Conservation (phyloP, 1,139 yeast species). For the Meyerozyma guilliermondii region DNA sequence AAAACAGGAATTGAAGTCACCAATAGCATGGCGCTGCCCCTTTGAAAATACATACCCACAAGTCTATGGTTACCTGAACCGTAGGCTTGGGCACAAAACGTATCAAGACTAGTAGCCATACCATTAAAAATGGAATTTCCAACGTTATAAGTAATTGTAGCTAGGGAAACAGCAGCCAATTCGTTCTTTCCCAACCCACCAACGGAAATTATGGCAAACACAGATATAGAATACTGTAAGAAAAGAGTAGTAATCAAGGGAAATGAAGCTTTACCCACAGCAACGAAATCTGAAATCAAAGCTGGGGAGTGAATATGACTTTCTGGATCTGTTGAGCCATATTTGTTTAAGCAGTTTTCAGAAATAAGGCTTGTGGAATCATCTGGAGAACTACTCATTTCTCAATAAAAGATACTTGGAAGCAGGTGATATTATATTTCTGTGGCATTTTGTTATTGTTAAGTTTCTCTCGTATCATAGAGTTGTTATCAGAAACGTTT, state of each 20-base stretch:
- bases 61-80: slow-evolving; percentile 28
- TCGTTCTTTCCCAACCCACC: slow-evolving; percentile 30
- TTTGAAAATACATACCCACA: slow-evolving; percentile 33
- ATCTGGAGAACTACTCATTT: background rate
- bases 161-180: slow-evolving; percentile 32
- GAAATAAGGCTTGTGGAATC: background rate
- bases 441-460: background rate
- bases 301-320: background rate
- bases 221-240: slow-evolving; percentile 28
- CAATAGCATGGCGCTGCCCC: slow-evolving; percentile 20
- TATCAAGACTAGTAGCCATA: slow-evolving; percentile 39
- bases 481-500: background rate
- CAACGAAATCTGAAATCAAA: background rate
- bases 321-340: background rate
- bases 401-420: background rate
- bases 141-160: slow-evolving; percentile 32
- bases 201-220: slow-evolving; percentile 30
- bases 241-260: slow-evolving; percentile 33
- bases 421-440: background rate
- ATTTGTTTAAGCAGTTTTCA: background rate
- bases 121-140: slow-evolving; percentile 36
- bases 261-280: slow-evolving; percentile 16
- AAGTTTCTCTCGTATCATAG: background rate
- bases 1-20: slow-evolving; percentile 15
- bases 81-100: slow-evolving; percentile 36